These are phyloP conservation scores for Chaetomium tenue DNA, from an alignment of 495 filamentous ascomycete genomes.

Conservation along the genomic window DNA sequence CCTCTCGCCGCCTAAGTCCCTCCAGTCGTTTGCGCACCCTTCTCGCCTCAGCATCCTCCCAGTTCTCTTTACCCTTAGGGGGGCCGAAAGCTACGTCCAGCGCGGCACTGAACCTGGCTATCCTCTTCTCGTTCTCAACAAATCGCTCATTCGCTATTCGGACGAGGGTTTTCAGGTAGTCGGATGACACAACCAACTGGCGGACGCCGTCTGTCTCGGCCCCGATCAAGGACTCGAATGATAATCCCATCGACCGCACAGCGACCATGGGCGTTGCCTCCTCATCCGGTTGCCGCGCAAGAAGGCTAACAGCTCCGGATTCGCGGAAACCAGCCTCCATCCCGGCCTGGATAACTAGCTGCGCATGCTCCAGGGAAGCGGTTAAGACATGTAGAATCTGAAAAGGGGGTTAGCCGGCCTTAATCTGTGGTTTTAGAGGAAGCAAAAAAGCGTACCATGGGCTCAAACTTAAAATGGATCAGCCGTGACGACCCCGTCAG, in stretches of 20 bases:
- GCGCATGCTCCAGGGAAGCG: constrained; percentile 67
- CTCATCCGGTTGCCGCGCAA: constrained; percentile 24
- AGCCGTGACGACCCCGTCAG: constrained; percentile 48
- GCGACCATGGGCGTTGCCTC: constrained; percentile 68
- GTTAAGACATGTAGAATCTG: constrained; percentile 88
- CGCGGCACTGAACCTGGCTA: constrained; percentile 56
- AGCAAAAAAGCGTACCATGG: constrained; percentile 65
- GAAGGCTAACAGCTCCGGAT: constrained; percentile 62
- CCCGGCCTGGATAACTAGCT: constrained; percentile 67
- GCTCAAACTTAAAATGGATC: constrained; percentile 90
- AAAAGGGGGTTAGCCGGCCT: constrained; percentile 14
- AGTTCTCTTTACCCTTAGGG: constrained; percentile 33
- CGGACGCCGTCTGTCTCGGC: constrained; percentile 42
- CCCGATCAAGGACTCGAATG: constrained; percentile 76
- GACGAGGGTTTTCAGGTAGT: constrained; percentile 63
- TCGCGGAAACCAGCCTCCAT: constrained; percentile 84
- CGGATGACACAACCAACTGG: constrained; percentile 50
- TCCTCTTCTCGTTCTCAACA: constrained; percentile 67
- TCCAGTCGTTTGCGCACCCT: constrained; percentile 62
- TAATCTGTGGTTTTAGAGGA: not conserved
- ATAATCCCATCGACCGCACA: constrained; percentile 73
- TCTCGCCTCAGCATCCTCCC: constrained; percentile 59
- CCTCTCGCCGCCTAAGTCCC: constrained; percentile 52
- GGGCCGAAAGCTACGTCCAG: constrained; percentile 39
- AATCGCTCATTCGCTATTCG: constrained; percentile 75